Evolutionary conservation across 768 basidiomycete species (phyloP), one percentile per base, ranked within the genome.

Genomic region (Mycena venus): DNA sequence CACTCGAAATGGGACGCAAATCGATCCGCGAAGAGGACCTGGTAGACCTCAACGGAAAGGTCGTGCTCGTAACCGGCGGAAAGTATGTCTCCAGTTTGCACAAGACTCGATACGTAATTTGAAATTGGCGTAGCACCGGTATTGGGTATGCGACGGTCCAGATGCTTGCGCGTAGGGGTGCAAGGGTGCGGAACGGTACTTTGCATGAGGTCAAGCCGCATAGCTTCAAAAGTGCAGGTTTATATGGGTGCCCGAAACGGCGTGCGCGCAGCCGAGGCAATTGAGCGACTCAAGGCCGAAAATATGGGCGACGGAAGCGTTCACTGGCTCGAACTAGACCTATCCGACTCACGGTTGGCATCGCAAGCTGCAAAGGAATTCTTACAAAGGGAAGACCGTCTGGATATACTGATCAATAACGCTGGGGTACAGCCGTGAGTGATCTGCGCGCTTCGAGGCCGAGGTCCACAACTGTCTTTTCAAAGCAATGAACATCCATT

Each of bases 31-130:
- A 79, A n/a, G 79, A 77, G 23, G 89, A 90, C 62, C 82, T 89
- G 23, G 82, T 83, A 29, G 85, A 89, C 77, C 80, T 89, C 8
- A 82, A 78, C 0, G 88, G 86, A 31, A 88, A 86, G 73, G 86
- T 89, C 7, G 86, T 82, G 2, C 78, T 90, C 31, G 87, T 90
- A 44, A 88, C 88, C 1, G 90, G 90, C 11, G 88, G 88, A 66
- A 87, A 63, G 62, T 63, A 27, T 25, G 62, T 63, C 15, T 10
- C 14, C 7, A 15, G 32, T 32, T 29, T 29, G 55, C 23, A 56
- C 6, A 32, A n/a, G 3, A 17, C 6, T n/a, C n/a, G n/a, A n/a
- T n/a, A n/a, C 2, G 1, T n/a, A 59, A 59, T n/a, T 84, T 86
- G 86, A 60, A 69, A 83, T 79, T 51, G 8, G 7, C n/a, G 1